Evolutionary conservation across 768 basidiomycete genomes (phyloP).

Genomic region (Holtermannia corniformis): DNA sequence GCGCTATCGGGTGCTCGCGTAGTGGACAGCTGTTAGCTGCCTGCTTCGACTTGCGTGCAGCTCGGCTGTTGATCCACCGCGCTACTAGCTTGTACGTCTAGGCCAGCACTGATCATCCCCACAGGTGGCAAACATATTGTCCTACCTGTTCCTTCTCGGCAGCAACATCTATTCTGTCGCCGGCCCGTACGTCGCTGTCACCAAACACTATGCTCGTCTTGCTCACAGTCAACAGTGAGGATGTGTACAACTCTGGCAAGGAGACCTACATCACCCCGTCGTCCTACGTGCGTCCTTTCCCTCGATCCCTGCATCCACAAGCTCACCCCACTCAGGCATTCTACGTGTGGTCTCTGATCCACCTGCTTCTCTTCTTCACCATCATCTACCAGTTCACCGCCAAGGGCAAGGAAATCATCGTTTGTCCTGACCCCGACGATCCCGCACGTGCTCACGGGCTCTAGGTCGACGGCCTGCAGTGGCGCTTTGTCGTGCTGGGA

Average conservation of each 20-base stretch:
- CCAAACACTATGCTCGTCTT: conserved; percentile 18
- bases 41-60: too few species aligned
- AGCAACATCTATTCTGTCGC: conserved; percentile 74
- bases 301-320: background rate
- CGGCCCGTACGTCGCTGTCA: conserved; percentile 46
- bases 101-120: background rate
- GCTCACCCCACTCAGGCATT: conserved; percentile 8
- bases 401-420: conserved; percentile 61
- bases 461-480: conserved; percentile 82
- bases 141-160: conserved; percentile 74
- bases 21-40: too few species aligned
- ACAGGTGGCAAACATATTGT: conserved; percentile 61
- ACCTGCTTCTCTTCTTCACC: conserved; percentile 80
- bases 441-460: too few species aligned
- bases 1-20: too few species aligned
- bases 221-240: conserved; percentile 15
- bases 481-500: conserved; percentile 82
- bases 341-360: conserved; percentile 63
- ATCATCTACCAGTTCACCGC: conserved; percentile 51
- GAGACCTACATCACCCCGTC: conserved; percentile 93
- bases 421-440: too few species aligned
- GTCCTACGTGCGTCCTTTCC: conserved; percentile 53
- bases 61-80: too few species aligned
- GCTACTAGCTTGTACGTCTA: too few species aligned
- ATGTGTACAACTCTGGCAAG: conserved; percentile 60